These are phyloP conservation scores for Yamadazyma trypodendri DNA, from an alignment of 1,139 yeast genomes.

Conservation along the genomic window DNA sequence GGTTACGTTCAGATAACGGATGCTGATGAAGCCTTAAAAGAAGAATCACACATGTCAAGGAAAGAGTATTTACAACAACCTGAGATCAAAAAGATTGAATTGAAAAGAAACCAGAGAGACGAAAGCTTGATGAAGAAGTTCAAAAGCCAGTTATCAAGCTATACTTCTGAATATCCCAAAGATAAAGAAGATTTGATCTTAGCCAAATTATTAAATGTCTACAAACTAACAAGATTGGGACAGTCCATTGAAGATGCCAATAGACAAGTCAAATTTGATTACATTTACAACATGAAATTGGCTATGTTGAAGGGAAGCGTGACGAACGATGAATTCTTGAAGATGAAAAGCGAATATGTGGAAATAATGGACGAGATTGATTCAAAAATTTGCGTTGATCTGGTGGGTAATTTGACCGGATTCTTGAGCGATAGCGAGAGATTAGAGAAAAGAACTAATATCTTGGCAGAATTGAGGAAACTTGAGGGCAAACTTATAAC, in stretches of 20 bases:
- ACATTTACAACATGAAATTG: constrained; percentile 49
- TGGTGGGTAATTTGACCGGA: constrained; percentile 24
- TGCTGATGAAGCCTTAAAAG: constrained; percentile 51
- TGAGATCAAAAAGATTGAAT: constrained; percentile 29
- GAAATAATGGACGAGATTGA: constrained; percentile 26
- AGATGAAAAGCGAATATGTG: constrained; percentile 22
- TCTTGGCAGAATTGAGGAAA: constrained; percentile 19
- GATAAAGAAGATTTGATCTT: neutral
- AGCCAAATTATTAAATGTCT: constrained; percentile 50
- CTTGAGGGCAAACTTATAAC: constrained; percentile 24
- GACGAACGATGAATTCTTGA: constrained; percentile 26
- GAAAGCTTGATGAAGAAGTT: constrained; percentile 21
- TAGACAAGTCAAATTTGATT: constrained; percentile 53
- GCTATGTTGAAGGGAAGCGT: constrained; percentile 40
- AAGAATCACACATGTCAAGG: constrained; percentile 56
- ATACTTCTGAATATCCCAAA: constrained; percentile 6
- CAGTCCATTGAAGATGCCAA: constrained; percentile 52
- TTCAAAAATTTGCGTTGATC: constrained; percentile 28
- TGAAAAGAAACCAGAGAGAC: constrained; percentile 32
- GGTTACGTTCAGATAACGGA: constrained; percentile 64
- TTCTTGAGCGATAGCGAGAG: constrained; percentile 21
- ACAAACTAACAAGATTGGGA: constrained; percentile 24
- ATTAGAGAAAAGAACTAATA: constrained; percentile 19
- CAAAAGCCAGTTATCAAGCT: constrained; percentile 19
- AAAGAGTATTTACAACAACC: constrained; percentile 62